phyloP scores from a whole-genome alignment of 352 stramenopile genomes.

The Phytophthora parvispora region DNA sequence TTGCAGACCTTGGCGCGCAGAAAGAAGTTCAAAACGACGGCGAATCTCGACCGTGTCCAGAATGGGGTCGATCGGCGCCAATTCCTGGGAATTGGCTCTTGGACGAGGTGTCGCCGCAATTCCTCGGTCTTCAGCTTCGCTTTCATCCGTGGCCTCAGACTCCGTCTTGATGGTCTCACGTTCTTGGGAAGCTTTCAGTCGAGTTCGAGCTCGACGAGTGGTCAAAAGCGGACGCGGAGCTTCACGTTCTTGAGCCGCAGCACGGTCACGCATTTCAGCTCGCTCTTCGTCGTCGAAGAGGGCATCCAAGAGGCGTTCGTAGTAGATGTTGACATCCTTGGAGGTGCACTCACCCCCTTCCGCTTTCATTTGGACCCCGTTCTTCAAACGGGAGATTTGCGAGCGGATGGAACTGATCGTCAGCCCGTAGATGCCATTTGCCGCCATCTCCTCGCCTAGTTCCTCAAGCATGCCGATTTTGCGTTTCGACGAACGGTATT shows the following conservation, averaged over 20 bases:
- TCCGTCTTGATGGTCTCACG: background rate
- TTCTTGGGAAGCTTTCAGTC: background rate
- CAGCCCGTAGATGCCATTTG: conserved; percentile 20
- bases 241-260: background rate
- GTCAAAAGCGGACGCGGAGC: background rate
- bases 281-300: conserved; percentile 23
- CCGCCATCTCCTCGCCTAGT: conserved; percentile 23
- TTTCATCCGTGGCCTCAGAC: background rate
- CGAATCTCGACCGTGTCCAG: conserved; percentile 25
- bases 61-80: background rate
- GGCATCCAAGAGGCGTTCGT: conserved; percentile 14
- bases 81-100: background rate
- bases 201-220: background rate
- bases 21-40: conserved; percentile 12
- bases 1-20: conserved; percentile 10
- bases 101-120: background rate
- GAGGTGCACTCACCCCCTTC: conserved; percentile 4
- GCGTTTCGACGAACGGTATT: conserved; percentile 13
- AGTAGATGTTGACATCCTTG: conserved; percentile 20
- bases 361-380: conserved; percentile 12
- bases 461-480: conserved; percentile 16
- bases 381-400: conserved; percentile 22
- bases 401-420: conserved; percentile 17
- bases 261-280: conserved; percentile 11
- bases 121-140: conserved; percentile 1